Conservation (phyloP, 83 land plant genomes). For the Picea abies region DNA sequence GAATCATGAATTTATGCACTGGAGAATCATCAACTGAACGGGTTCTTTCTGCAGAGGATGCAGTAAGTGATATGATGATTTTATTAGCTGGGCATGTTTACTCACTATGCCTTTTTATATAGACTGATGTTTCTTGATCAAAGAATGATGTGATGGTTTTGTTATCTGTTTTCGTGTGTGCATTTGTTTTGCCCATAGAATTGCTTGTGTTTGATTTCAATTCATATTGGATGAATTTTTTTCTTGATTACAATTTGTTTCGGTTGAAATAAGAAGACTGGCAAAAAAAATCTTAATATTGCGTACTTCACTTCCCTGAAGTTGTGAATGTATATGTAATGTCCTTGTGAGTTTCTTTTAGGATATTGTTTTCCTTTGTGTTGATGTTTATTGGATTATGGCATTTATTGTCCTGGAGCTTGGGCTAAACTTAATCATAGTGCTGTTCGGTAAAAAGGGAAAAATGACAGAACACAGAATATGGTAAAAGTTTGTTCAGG, state of each 20-base stretch:
- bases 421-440: background rate
- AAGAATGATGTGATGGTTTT: too few relatives aligned
- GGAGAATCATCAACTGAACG: too few relatives aligned
- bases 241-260: background rate
- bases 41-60: constrained; percentile 15
- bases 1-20: too few relatives aligned
- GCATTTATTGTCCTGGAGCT: background rate
- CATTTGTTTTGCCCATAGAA: background rate
- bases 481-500: too few relatives aligned
- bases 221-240: background rate
- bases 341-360: background rate
- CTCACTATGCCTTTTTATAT: background rate
- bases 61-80: constrained; percentile 26
- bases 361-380: background rate
- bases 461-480: too few relatives aligned
- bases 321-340: background rate
- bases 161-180: background rate
- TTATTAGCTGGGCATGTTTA: background rate
- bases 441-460: too few relatives aligned
- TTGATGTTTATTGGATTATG: background rate
- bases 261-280: background rate
- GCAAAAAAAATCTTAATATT: background rate
- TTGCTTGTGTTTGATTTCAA: background rate
- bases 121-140: background rate
- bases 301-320: background rate